Evolutionary conservation across 306 rosid genomes (phyloP).

Genomic region (Sicyos baderoa): DNA sequence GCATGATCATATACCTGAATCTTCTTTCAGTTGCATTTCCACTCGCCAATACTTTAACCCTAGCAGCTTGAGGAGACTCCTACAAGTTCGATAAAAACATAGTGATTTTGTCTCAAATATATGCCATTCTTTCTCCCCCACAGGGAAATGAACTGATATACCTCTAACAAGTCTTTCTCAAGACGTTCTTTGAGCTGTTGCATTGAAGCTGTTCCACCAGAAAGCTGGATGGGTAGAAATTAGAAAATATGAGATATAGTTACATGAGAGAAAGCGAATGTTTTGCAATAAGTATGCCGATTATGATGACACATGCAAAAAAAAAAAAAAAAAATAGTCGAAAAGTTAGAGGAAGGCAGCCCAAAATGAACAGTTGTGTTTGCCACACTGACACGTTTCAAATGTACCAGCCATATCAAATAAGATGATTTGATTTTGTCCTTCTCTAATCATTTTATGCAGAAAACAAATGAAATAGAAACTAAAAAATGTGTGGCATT

Average conservation of each 20-base stretch:
- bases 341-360: neutral
- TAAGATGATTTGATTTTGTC: too few relatives aligned
- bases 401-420: too few relatives aligned
- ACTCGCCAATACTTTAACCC: conserved; percentile 94
- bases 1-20: conserved; percentile 54
- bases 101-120: neutral
- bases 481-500: neutral
- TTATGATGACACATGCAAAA: conserved; percentile 4
- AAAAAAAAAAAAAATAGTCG: neutral
- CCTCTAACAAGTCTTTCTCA: conserved; percentile 96
- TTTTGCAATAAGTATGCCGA: neutral
- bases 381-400: too few relatives aligned
- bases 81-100: conserved; percentile 24
- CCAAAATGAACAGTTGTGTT: neutral
- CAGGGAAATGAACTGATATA: conserved; percentile 17
- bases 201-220: conserved; percentile 99
- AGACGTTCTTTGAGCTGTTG: conserved; percentile 94
- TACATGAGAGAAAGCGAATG: neutral
- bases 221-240: conserved; percentile 46
- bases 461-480: neutral
- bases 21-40: conserved; percentile 98
- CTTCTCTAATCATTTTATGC: too few relatives aligned
- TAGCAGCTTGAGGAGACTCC: conserved; percentile 99
- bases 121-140: neutral
- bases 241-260: neutral